Conservation (phyloP, 2,329 filamentous ascomycete genomes). For the Aotearoamyces nothofagi region DNA sequence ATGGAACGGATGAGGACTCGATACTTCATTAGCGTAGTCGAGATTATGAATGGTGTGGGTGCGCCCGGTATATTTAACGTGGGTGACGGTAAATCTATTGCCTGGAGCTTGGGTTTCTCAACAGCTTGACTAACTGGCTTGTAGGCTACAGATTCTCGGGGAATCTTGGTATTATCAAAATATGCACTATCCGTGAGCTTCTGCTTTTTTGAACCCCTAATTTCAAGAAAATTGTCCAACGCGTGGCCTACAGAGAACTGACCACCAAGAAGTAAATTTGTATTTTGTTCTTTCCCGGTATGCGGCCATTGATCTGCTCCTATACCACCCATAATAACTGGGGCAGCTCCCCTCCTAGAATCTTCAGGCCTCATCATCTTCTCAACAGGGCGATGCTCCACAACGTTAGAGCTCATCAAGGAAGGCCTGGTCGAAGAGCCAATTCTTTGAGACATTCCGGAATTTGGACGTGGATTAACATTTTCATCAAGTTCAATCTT, state of each 20-base stretch:
- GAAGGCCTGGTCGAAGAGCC: too few species aligned
- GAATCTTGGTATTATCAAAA: slow-evolving; percentile 7
- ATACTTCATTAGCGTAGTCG: slow-evolving; percentile 27
- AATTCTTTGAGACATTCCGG: too few species aligned
- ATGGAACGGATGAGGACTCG: slow-evolving; percentile 34
- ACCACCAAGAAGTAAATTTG: slow-evolving; percentile 8
- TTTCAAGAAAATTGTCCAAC: slow-evolving; percentile 33
- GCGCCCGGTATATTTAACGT: slow-evolving; percentile 6
- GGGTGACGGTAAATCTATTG: slow-evolving; percentile 8
- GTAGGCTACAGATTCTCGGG: not conserved
- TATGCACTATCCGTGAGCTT: slow-evolving; percentile 15
- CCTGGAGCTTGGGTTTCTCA: not conserved
- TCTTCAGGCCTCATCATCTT: not conserved
- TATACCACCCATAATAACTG: not conserved
- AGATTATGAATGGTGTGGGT: slow-evolving; percentile 32
- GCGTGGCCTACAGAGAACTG: slow-evolving; percentile 25
- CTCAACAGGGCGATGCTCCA: too few species aligned
- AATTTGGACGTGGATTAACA: too few species aligned
- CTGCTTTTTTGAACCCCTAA: slow-evolving; percentile 23
- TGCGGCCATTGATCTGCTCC: not conserved
- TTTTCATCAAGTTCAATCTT: slow-evolving; percentile 14
- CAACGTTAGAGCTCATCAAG: too few species aligned
- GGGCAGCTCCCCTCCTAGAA: not conserved
- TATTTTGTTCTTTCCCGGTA: slow-evolving; percentile 5
- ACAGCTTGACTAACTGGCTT: not conserved